Base-by-base conservation (phyloP, 805 yeast genomes). In the Torulaspora microellipsoides region DNA sequence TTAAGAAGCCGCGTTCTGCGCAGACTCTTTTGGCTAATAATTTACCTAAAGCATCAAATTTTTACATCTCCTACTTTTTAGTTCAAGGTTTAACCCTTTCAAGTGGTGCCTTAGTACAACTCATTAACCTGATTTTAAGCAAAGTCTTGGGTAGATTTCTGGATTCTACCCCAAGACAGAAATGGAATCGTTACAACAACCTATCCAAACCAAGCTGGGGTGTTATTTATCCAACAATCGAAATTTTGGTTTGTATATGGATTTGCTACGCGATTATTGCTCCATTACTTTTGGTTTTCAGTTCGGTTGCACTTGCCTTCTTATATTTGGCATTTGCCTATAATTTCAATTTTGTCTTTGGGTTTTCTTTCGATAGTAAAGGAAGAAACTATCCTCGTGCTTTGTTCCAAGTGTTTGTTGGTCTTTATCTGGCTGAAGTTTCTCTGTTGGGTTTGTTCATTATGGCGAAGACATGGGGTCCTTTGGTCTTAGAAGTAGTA, bases 111-210 rank as follows among this genome's bases (percentile, higher is more conserved):
- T 65, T 93, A 40, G 73, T 86, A 46, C 96, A 88, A 67, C 64
- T 87, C 43, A 89, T 82, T 32, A 77, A 81, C 2, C 71, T 93
- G 56, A 73, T 85, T 42, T 70, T 90, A 51, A 81, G 85, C 40
- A 81, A 84, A 59, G 68, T 83, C 30, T 70, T 90, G 46, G 86
- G 93, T 27, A 70, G 70, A 51, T 47, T 88, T 15, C 73, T 93
- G 48, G 96, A 89, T 63, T 74, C 76, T 42, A 88, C 98, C 5
- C 98, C 98, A 48, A 81, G 98, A 68, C 82, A 87, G 67, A 85
- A 83, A 70, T 91, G 96, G 96, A 77, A 65, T 47, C 80, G 96
- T 58, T 77, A 66, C 60, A 78, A 78, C 61, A 73, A 70, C 1
- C 70, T 91, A 54, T 74, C 80, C 10, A 72, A 76, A 33, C 85